phyloP scores from a whole-genome alignment of 2,329 filamentous ascomycete species.

The Penicillium sp. region DNA sequence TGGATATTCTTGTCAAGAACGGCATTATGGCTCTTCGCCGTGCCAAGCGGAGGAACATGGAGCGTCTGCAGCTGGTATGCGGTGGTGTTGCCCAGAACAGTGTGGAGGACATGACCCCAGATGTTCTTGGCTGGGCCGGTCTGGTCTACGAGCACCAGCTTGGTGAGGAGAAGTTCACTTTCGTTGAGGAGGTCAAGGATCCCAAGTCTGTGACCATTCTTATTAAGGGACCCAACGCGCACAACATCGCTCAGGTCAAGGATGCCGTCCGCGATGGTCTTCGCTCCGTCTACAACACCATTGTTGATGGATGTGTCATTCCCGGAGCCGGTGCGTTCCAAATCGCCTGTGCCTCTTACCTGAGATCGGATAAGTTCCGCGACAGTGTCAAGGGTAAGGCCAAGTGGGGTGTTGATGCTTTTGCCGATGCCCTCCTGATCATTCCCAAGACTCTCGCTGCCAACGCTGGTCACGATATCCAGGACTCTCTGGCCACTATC shows the following conservation, averaged over 20 bases:
- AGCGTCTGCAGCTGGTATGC: conserved; percentile 90
- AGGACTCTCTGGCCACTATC: conserved; percentile 83
- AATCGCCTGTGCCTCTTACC: conserved; percentile 82
- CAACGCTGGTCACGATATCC: conserved; percentile 94
- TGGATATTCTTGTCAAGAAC: conserved; percentile 97
- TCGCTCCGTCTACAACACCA: conserved; percentile 98
- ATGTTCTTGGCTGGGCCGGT: conserved; percentile 91
- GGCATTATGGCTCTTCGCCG: conserved; percentile 90
- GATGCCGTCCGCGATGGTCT: conserved; percentile 94
- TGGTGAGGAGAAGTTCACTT: conserved; percentile 98
- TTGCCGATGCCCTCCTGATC: conserved; percentile 88
- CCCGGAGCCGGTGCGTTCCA: conserved; percentile 95
- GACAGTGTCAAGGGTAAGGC: conserved; percentile 97
- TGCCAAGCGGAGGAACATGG: conserved; percentile 98
- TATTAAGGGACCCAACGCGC: conserved; percentile 96
- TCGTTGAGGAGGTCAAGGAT: conserved; percentile 97
- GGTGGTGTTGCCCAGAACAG: conserved; percentile 92
- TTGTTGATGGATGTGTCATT: conserved; percentile 94
- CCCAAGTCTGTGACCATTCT: conserved; percentile 96
- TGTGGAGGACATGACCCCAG: conserved; percentile 85
- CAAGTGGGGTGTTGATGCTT: conserved; percentile 91
- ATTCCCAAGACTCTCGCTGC: conserved; percentile 97
- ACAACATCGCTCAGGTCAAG: conserved; percentile 95
- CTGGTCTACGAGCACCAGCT: conserved; percentile 96
- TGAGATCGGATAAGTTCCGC: conserved; percentile 80